Evolutionary conservation across 306 rosid genomes (phyloP), one percentile per base, ranked within the genome.

Genomic region (Begonia fuchsioides): DNA sequence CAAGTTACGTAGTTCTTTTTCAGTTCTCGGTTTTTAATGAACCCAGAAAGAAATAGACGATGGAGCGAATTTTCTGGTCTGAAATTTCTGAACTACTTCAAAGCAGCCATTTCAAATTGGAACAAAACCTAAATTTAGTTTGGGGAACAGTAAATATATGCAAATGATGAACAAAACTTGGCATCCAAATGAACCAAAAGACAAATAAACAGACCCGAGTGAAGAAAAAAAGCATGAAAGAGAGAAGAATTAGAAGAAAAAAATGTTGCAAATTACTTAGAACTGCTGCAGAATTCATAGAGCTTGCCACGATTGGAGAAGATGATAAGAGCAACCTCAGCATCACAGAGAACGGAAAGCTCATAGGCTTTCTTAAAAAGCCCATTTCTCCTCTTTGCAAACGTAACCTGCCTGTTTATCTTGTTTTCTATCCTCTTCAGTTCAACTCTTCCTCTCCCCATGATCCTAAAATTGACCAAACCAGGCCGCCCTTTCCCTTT

Each of bases 391-490:
- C 96, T 76, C 81, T 86, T 86, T 18, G 96, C 93, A 64, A 86
- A 86, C 3, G 96, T 86, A 0, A 86, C 96, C 18, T 86, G 96
- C 68, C 96, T 86, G 94, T 86, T 86, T 76, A 86, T 86, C 80
- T 86, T 86, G 79, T 86, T 86, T 83, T 86, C 96, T 74, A 86
- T 86, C 72, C 96, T 86, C 77, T 79, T 86, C 76, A 86, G 58
- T 72, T 86, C 96, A 32, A 86, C 96, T 70, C 96, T 82, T 76
- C 94, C 96, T 54, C 96, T 86, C 41, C 96, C 96, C 96, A 86
- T 72, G 58, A 61, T 61, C 65, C 35, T 26, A 26, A 26, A 26
- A 26, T 26, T 26, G 35, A 26, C 35, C 8, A 26, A 26, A 26
- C 35, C 35, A 26, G 35, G 7, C 35, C 35, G 5, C 8, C 35